A percentile compares a stretch with the other conserved stretches of the same genome.
phyloP scores from a whole-genome alignment of 441 rosid genomes.

The Jatropha multifida region DNA sequence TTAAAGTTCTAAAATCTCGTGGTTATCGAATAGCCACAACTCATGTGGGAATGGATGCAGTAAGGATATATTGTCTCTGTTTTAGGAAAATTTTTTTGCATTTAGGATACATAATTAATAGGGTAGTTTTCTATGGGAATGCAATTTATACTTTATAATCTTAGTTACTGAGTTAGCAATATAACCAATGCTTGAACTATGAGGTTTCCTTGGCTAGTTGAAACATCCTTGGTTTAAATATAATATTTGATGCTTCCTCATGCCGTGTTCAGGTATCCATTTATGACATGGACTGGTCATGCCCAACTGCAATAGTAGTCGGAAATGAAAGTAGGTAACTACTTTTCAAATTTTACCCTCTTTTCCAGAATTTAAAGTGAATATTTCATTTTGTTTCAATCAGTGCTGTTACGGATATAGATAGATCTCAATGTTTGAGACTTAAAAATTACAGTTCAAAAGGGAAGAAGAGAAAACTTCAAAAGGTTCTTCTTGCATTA shows the following conservation, averaged over 20 bases:
- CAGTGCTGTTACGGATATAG: not conserved
- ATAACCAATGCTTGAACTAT: not conserved
- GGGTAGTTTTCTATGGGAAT: not conserved
- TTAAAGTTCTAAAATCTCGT: slow-evolving; percentile 61
- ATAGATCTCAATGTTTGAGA: not conserved
- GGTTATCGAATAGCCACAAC: slow-evolving; percentile 86
- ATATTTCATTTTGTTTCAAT: not conserved
- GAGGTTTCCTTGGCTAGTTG: not conserved
- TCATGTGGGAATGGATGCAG: slow-evolving; percentile 82
- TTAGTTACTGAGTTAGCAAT: not conserved
- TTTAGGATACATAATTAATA: not conserved
- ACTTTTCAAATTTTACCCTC: not conserved
- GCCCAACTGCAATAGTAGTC: slow-evolving; percentile 89
- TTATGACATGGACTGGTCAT: slow-evolving; percentile 95
- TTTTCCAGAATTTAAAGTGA: not conserved
- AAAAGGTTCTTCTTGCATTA: slow-evolving; percentile 5
- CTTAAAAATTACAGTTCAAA: not conserved
- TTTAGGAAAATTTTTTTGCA: not conserved
- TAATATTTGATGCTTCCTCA: not conserved
- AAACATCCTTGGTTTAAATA: not conserved
- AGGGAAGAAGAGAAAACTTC: not conserved
- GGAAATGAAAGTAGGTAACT: slow-evolving; percentile 86
- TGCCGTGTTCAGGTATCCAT: slow-evolving; percentile 59
- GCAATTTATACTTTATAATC: no score
- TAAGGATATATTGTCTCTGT: slow-evolving; percentile 30